These are phyloP conservation scores for Areca catechu DNA, from an alignment of 176 grass and related monocot genomes.

Conservation along the genomic window DNA sequence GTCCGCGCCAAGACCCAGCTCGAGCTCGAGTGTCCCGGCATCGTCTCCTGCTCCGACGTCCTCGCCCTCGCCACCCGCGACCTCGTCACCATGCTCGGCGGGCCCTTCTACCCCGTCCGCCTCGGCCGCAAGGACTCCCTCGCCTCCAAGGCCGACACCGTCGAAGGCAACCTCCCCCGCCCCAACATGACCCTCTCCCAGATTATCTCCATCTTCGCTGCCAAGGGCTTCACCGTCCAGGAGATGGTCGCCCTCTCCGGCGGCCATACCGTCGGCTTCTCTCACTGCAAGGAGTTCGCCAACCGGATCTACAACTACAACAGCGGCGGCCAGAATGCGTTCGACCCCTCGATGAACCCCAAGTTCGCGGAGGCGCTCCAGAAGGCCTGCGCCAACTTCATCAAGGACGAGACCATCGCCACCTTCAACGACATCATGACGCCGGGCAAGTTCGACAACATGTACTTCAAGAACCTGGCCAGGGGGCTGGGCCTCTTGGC, in stretches of 20 bases:
- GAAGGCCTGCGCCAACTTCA: slow-evolving; percentile 57
- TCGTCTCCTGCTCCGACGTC: slow-evolving; percentile 80
- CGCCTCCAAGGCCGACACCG: slow-evolving; percentile 37
- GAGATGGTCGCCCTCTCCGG: slow-evolving; percentile 92
- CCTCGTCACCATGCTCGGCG: slow-evolving; percentile 52
- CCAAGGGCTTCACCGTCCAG: slow-evolving; percentile 35
- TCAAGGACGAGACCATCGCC: slow-evolving; percentile 55
- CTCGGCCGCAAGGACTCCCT: slow-evolving; percentile 59
- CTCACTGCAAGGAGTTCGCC: slow-evolving; percentile 92
- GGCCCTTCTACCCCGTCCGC: slow-evolving; percentile 44
- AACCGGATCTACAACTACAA: slow-evolving; percentile 43
- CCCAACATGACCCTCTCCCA: slow-evolving; percentile 74
- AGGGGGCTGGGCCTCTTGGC: slow-evolving; percentile 61
- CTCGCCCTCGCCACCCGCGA: slow-evolving; percentile 61
- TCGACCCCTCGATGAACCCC: slow-evolving; percentile 64
- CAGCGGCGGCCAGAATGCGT: slow-evolving; percentile 7
- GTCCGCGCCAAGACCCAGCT: slow-evolving; percentile 61
- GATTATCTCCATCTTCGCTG: slow-evolving; percentile 44
- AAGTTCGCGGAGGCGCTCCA: slow-evolving; percentile 54
- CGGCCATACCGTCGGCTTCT: slow-evolving; percentile 86
- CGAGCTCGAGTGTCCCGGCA: slow-evolving; percentile 45
- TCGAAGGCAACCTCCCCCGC: slow-evolving; percentile 42
- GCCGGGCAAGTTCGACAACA: slow-evolving; percentile 59
- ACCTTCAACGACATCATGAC: slow-evolving; percentile 90
- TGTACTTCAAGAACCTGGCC: slow-evolving; percentile 81